These are phyloP conservation scores for Tylopilus vinaceipallidus DNA, from an alignment of 768 basidiomycete species.

Conservation along the genomic window DNA sequence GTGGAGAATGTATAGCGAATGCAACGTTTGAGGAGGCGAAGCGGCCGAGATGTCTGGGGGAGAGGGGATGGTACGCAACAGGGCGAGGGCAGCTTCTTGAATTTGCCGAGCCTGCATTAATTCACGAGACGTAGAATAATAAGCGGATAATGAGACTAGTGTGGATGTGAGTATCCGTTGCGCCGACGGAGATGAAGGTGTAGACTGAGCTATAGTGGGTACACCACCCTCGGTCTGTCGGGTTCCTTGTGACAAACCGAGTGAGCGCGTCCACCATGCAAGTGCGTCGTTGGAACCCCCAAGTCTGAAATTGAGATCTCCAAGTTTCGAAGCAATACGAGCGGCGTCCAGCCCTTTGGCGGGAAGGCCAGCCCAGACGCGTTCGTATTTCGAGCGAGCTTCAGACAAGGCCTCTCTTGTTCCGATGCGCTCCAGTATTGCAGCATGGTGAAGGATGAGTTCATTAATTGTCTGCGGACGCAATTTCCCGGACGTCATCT, in stretches of 20 bases:
- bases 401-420: slow-evolving; percentile 46
- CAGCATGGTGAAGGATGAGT: slow-evolving; percentile 55
- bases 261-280: slow-evolving; percentile 65
- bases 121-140: slow-evolving; percentile 59
- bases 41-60: slow-evolving; percentile 42
- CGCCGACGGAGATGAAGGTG: slow-evolving; percentile 56
- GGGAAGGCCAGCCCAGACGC: slow-evolving; percentile 50
- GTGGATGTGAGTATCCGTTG: slow-evolving; percentile 62
- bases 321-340: slow-evolving; percentile 62
- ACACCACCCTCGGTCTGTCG: slow-evolving; percentile 16
- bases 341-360: slow-evolving; percentile 45
- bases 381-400: slow-evolving; percentile 56
- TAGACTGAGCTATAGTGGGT: slow-evolving; percentile 34
- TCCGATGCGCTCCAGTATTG: slow-evolving; percentile 61
- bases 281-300: slow-evolving; percentile 53
- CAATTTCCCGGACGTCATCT: slow-evolving; percentile 37
- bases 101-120: slow-evolving; percentile 52
- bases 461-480: slow-evolving; percentile 51
- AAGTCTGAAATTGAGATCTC: slow-evolving; percentile 59
- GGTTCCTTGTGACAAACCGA: slow-evolving; percentile 44
- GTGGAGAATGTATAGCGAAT: slow-evolving; percentile 65
- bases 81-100: slow-evolving; percentile 53
- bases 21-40: slow-evolving; percentile 59
- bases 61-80: slow-evolving; percentile 53
- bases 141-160: slow-evolving; percentile 70